Base-by-base conservation (phyloP, 2,329 filamentous ascomycete genomes). In the Byssoonygena ceratinophila region DNA sequence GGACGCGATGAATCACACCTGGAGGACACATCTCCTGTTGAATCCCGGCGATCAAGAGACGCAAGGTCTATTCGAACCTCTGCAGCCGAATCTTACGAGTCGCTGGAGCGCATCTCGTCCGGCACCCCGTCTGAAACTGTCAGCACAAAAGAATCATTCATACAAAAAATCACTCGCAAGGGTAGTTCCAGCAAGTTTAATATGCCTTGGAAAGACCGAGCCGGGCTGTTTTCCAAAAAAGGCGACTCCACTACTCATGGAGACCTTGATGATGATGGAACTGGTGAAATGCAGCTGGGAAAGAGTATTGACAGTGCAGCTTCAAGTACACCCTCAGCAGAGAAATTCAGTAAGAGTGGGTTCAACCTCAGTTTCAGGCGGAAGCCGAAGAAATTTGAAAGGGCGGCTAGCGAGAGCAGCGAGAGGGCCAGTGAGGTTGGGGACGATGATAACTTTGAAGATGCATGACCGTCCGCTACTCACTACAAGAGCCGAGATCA, bases 161-260 rank as follows among this genome's bases (percentile, higher is more conserved):
- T 76, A 54, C 73, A 73, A 52, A 75, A 74, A 56, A 71, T 76
- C 52, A 75, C 72, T 6, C 71, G 74, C 48, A 76, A 76, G 56
- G 69, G 73, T 46, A 74, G 71, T 58, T 74, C 71, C 9, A 70
- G 72, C 63, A 76, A 74, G 55, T 76, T 76, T 59, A 74, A 72
- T 54, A 66, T 69, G 46, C 71, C 72, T 12, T 76, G 74, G 74
- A 76, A 76, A 59, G 73, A 75, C 51, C 71, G 73, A 36, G 68
- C 67, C 6, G 66, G 69, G 9, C 58, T 75, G 5, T 75, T 75
- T 55, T 73, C 67, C 40, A 72, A 71, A 58, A 73, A 71, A 58
- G 68, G 66, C 29, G 70, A 73, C 45, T 60, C 63, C 4, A 57
- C 60, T 22, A 34, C 45, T 27, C 67, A 70, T 46, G 70, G 66